phyloP scores from a whole-genome alignment of 176 grass and related monocot genomes.

The Canna indica region DNA sequence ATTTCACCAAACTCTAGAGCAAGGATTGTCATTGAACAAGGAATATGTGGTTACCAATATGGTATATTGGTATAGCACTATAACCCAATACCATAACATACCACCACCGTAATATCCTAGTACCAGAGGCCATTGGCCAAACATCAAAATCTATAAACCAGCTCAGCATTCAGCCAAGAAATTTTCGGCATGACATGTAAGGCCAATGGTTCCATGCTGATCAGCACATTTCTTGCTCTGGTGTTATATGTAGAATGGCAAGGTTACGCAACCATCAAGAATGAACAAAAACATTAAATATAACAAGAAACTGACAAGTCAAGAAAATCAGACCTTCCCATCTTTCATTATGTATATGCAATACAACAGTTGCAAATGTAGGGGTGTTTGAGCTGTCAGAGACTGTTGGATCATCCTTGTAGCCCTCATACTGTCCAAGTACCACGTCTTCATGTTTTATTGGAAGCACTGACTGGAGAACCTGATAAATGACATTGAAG shows the following conservation, averaged over 20 bases:
- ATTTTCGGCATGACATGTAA: neutral
- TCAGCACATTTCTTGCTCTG: neutral
- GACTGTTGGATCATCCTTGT: slow-evolving; percentile 92
- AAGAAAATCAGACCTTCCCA: slow-evolving; percentile 65
- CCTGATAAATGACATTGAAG: slow-evolving; percentile 34
- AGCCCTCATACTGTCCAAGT: slow-evolving; percentile 93
- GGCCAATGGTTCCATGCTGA: neutral
- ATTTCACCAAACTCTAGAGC: neutral
- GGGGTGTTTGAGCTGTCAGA: slow-evolving; percentile 93
- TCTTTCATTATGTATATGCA: slow-evolving; percentile 92
- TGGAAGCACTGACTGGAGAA: slow-evolving; percentile 86
- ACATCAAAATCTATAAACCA: neutral
- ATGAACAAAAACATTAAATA: neutral
- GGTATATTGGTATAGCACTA: neutral
- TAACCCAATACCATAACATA: too few species aligned
- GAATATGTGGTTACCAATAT: neutral
- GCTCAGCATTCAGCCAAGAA: neutral
- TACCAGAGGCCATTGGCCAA: too few species aligned
- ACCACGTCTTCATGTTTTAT: slow-evolving; percentile 87
- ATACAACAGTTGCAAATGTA: slow-evolving; percentile 88
- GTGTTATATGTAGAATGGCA: neutral
- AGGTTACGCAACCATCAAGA: neutral
- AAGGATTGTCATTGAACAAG: neutral
- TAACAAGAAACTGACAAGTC: neutral
- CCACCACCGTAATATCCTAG: neutral